Evolutionary conservation across 73 alveolate genomes (phyloP).

Genomic region (Loxodes magnus): DNA sequence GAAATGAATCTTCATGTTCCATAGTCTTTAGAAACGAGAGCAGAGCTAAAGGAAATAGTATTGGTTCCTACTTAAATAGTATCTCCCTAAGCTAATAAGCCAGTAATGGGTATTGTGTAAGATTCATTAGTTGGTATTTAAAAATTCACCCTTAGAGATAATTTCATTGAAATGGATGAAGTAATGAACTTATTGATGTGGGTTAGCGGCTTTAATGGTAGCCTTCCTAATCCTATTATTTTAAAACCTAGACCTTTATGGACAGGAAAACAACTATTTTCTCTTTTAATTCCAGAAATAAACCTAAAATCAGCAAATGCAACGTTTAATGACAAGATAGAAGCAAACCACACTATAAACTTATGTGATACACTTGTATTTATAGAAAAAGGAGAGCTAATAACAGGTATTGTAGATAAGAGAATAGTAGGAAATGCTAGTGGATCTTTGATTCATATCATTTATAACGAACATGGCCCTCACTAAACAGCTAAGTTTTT

Average conservation of each 20-base stretch:
- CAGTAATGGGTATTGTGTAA: constrained; percentile 99
- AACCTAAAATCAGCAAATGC: too few relatives aligned
- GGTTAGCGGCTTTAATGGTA: constrained; percentile 90
- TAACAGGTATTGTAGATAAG: constrained; percentile 89
- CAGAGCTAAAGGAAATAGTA: constrained; percentile 91
- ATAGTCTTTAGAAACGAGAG: constrained; percentile 87
- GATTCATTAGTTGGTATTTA: constrained; percentile 92
- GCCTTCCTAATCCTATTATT: constrained; percentile 96
- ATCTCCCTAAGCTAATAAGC: constrained; percentile 95
- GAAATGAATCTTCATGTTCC: constrained; percentile 99
- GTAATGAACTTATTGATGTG: constrained; percentile 95
- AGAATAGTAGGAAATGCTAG: constrained; percentile 82
- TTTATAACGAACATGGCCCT: constrained; percentile 85
- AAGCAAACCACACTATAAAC: too few relatives aligned
- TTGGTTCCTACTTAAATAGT: constrained; percentile 95
- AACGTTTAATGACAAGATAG: too few relatives aligned
- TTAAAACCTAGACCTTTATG: constrained; percentile 96
- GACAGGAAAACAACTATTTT: constrained; percentile 95
- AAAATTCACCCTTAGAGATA: constrained; percentile 90
- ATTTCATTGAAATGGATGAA: constrained; percentile 72
- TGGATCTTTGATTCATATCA: constrained; percentile 79
- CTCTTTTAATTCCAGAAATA: constrained; percentile 88
- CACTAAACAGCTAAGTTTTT: constrained; percentile 64
- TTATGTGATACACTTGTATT: constrained; percentile 59
- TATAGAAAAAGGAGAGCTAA: constrained; percentile 84